phyloP scores from a whole-genome alignment of 75 land plant genomes.

The Pinus tabuliformis region DNA sequence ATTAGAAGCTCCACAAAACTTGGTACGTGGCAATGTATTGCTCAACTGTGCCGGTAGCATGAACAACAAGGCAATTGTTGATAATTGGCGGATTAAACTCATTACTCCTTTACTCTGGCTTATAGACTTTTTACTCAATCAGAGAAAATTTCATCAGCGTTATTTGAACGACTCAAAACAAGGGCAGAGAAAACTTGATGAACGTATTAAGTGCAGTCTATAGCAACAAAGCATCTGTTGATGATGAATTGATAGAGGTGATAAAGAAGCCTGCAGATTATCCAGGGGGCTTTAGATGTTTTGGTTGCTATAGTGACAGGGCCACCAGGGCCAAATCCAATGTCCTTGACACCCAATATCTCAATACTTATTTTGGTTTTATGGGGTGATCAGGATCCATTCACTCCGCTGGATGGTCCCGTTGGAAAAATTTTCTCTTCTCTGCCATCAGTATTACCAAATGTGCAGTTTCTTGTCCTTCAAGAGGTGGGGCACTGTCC shows the following conservation, averaged over 20 bases:
- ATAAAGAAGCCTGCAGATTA: constrained; percentile 62
- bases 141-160: constrained; percentile 52
- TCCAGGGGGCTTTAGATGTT: constrained; percentile 87
- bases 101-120: constrained; percentile 76
- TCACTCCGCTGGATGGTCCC: constrained; percentile 88
- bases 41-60: constrained; percentile 97
- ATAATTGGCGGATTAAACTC: constrained; percentile 88
- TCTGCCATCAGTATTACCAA: constrained; percentile 35
- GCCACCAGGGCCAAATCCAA: constrained; percentile 89
- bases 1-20: constrained; percentile 47
- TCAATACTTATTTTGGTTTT: constrained; percentile 62
- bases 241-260: constrained; percentile 82
- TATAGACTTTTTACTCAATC: constrained; percentile 71
- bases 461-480: constrained; percentile 47
- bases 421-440: constrained; percentile 72
- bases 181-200: constrained; percentile 77
- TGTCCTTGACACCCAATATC: constrained; percentile 50
- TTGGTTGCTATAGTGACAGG: constrained; percentile 90
- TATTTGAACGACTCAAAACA: constrained; percentile 69
- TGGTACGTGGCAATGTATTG: constrained; percentile 81
- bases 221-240: constrained; percentile 85
- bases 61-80: constrained; percentile 96
- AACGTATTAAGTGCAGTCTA: constrained; percentile 66
- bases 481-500: constrained; percentile 91
- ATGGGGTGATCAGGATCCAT: constrained; percentile 88